Conservation (phyloP, 2,329 filamentous ascomycete genomes). For the Gremmenia infestans region DNA sequence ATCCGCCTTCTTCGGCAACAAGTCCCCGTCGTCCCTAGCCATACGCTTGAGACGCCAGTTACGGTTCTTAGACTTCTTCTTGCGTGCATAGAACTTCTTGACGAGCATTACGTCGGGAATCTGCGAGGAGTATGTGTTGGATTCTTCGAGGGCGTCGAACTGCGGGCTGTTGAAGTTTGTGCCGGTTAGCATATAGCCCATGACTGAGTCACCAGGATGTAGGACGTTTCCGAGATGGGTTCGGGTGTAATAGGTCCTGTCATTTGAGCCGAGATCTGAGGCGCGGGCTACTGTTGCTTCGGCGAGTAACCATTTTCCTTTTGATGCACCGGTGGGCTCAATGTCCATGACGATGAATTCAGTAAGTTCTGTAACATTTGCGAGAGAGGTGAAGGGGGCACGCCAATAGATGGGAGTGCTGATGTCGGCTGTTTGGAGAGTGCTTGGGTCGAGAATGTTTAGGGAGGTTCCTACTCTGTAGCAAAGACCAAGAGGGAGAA, state of each 20-base stretch:
- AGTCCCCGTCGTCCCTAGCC: conserved; percentile 81
- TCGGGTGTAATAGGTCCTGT: conserved; percentile 81
- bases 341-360: conserved; percentile 97
- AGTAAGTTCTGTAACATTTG: conserved; percentile 77
- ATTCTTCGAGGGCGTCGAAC: conserved; percentile 76
- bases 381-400: conserved; percentile 75
- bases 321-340: conserved; percentile 68
- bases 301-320: conserved; percentile 77
- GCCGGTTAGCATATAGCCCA: conserved; percentile 89
- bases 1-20: conserved; percentile 81
- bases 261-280: conserved; percentile 79
- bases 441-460: conserved; percentile 84
- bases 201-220: conserved; percentile 82
- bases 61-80: conserved; percentile 75
- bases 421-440: conserved; percentile 85
- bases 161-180: conserved; percentile 90
- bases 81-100: conserved; percentile 91
- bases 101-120: conserved; percentile 93
- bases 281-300: conserved; percentile 86
- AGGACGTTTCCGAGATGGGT: conserved; percentile 86
- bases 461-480: conserved; percentile 83
- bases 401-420: conserved; percentile 85
- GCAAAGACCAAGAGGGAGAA: conserved; percentile 80
- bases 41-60: conserved; percentile 96
- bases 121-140: conserved; percentile 66